Evolutionary conservation across 2,329 filamentous ascomycete genomes (phyloP).

Genomic region (Fusarium sp.): DNA sequence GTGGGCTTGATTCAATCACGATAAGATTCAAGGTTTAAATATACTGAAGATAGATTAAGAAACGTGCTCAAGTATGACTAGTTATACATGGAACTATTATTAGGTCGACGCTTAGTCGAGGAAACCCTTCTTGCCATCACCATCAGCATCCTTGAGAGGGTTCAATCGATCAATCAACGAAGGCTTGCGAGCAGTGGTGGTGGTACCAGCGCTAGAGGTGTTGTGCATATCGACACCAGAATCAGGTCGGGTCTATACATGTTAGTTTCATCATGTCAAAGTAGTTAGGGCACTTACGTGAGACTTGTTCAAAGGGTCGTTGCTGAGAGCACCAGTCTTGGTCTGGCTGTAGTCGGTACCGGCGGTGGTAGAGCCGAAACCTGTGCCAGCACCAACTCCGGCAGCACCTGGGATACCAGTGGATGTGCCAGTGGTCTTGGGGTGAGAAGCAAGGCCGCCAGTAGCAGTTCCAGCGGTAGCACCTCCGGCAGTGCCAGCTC

Average conservation of each 20-base stretch:
- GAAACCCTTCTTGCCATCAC: conserved; percentile 40
- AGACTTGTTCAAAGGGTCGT: conserved; percentile 22
- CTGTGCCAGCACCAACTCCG: conserved; percentile 6
- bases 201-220: neutral
- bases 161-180: conserved; percentile 38
- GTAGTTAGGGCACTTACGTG: conserved; percentile 6
- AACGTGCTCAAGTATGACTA: conserved; percentile 15
- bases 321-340: conserved; percentile 30
- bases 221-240: conserved; percentile 21
- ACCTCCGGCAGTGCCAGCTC: conserved; percentile 11
- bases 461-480: conserved; percentile 1
- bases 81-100: conserved; percentile 13
- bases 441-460: conserved; percentile 26
- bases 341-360: conserved; percentile 2
- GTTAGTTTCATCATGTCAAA: neutral
- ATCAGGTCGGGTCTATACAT: conserved; percentile 12
- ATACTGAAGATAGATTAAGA: neutral
- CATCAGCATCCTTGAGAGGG: conserved; percentile 38
- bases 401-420: neutral
- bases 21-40: neutral
- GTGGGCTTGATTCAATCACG: too few species aligned
- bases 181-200: conserved; percentile 15
- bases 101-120: conserved; percentile 18
- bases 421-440: conserved; percentile 14
- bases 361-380: neutral